Percentiles rank a stretch among this genome's conserved stretches.
Conservation (phyloP, 805 yeast genomes). For the Candida chauliodis region DNA sequence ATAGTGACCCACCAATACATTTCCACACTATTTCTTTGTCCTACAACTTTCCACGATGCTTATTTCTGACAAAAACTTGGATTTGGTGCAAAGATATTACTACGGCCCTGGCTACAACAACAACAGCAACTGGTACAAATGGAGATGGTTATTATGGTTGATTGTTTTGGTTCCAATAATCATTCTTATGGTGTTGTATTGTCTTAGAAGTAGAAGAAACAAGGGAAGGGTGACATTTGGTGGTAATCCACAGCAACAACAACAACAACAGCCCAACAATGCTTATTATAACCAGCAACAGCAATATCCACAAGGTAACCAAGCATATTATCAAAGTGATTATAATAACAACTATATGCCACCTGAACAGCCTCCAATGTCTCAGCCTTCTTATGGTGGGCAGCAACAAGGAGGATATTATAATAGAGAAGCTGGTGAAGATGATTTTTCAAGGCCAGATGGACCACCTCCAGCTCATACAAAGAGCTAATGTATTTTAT, state of each 20-base stretch:
- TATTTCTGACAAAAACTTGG: not conserved
- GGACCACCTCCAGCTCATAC: constrained; percentile 10
- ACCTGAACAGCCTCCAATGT: constrained; percentile 6
- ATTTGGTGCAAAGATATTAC: constrained; percentile 1
- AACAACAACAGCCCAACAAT: constrained; percentile 3
- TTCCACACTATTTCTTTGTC: not conserved
- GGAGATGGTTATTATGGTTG: constrained; percentile 9
- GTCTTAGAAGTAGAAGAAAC: constrained; percentile 5
- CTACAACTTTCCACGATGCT: not conserved
- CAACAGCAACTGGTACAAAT: constrained; percentile 5
- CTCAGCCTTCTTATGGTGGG: constrained; percentile 2
- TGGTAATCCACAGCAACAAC: constrained; percentile 1
- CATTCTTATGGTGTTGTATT: constrained; percentile 2
- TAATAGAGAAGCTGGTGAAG: not conserved
- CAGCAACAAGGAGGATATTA: constrained; percentile 5
- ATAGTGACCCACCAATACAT: not conserved
- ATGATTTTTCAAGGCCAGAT: constrained; percentile 4
- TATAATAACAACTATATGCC: constrained; percentile 4
- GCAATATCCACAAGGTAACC: constrained; percentile 4
- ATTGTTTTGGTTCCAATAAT: constrained; percentile 4
- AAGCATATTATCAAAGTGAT: not conserved
- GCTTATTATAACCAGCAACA: constrained; percentile 8
- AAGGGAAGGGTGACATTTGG: constrained; percentile 1
- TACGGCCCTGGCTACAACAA: not conserved
- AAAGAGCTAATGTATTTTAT: no score